phyloP scores from a whole-genome alignment of 2,329 filamentous ascomycete genomes.

The Cryphonectria radicalis region DNA sequence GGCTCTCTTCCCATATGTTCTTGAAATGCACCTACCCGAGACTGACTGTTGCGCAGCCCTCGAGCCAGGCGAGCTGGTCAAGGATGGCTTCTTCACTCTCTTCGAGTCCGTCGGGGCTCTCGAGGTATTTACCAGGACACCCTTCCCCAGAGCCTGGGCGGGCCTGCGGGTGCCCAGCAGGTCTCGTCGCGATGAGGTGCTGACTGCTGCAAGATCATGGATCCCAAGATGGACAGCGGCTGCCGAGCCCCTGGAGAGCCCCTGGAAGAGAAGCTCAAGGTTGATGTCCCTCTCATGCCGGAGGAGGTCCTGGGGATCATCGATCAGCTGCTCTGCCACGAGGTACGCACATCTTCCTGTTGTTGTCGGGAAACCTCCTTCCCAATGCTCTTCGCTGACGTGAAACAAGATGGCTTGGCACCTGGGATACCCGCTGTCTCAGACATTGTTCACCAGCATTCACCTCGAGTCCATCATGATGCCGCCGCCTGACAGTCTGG shows the following conservation, averaged over 20 bases:
- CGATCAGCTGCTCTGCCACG: slow-evolving; percentile 87
- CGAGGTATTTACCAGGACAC: slow-evolving; percentile 55
- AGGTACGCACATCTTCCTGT: slow-evolving; percentile 57
- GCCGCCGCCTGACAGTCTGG: slow-evolving; percentile 65
- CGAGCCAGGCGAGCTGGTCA: slow-evolving; percentile 80
- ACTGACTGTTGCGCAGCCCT: slow-evolving; percentile 59
- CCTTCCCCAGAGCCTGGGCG: not conserved
- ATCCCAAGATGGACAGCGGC: slow-evolving; percentile 98
- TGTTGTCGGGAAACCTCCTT: too few relatives aligned
- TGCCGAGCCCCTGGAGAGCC: slow-evolving; percentile 77
- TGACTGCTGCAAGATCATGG: slow-evolving; percentile 81
- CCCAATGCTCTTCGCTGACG: not conserved
- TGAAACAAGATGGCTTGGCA: slow-evolving; percentile 85
- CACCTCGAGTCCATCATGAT: slow-evolving; percentile 85
- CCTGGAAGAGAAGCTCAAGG: slow-evolving; percentile 83
- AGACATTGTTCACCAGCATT: slow-evolving; percentile 90
- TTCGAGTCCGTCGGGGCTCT: slow-evolving; percentile 92
- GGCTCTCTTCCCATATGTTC: slow-evolving; percentile 31
- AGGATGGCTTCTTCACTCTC: slow-evolving; percentile 91
- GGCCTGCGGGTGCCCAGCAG: not conserved
- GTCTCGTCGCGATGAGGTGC: not conserved
- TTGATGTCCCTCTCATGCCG: slow-evolving; percentile 68
- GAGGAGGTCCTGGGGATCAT: slow-evolving; percentile 90
- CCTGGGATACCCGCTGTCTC: slow-evolving; percentile 90
- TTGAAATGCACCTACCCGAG: not conserved